phyloP scores from a whole-genome alignment of 345 rosid genomes.

The Lepidium didymum region DNA sequence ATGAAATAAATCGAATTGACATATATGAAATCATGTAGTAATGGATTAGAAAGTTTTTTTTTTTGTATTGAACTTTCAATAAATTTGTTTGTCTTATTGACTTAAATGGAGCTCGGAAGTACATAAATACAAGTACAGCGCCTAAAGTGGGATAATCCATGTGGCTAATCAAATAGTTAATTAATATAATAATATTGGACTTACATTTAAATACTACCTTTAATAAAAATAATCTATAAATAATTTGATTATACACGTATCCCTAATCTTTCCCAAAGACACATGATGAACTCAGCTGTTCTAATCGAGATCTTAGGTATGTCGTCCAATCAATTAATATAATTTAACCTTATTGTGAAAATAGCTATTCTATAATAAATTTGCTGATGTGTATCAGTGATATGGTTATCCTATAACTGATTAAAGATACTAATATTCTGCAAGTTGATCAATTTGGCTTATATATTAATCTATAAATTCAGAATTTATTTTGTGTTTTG shows the following conservation, averaged over 20 bases:
- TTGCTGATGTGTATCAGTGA: constrained; percentile 1
- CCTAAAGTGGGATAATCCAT: constrained; percentile 31
- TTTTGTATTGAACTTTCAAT: constrained; percentile 2
- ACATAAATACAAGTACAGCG: constrained; percentile 36
- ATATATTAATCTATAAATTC: no score
- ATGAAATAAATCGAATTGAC: not conserved
- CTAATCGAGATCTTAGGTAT: constrained; percentile 30
- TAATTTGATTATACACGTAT: constrained; percentile 22
- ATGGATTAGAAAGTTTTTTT: not conserved
- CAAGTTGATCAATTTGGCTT: no score
- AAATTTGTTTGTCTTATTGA: constrained; percentile 29
- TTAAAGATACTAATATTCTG: no score
- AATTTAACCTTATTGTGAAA: not conserved
- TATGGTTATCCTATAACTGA: not conserved
- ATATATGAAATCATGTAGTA: not conserved
- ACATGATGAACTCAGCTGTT: constrained; percentile 25
- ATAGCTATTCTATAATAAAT: not conserved
- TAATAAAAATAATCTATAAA: not conserved
- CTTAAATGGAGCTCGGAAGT: constrained; percentile 27
- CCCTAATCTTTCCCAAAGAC: constrained; percentile 28
- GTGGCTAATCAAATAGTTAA: constrained; percentile 28
- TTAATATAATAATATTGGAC: constrained; percentile 12
- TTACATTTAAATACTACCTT: constrained; percentile 5
- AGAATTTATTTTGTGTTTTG: no score
- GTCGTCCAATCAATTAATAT: constrained; percentile 16